Evolutionary conservation across 345 rosid species (phyloP).

Genomic region (Gossypium raimondii): DNA sequence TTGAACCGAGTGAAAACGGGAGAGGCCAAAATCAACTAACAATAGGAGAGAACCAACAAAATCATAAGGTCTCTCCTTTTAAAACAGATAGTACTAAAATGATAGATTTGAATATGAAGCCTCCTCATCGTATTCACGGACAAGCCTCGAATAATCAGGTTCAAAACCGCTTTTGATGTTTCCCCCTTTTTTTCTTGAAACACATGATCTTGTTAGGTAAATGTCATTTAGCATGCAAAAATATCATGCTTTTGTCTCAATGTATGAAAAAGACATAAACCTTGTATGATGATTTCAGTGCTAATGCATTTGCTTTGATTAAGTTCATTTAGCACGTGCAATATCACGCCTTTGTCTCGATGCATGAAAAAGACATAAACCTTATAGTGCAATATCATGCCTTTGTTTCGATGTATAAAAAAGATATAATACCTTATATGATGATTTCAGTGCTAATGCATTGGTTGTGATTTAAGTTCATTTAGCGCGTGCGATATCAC

Average conservation of each 20-base stretch:
- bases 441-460: not conserved
- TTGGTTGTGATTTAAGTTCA: not conserved
- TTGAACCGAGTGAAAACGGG: slow-evolving; percentile 26
- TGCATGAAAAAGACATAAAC: not conserved
- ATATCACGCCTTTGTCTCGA: too few relatives aligned
- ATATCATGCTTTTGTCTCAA: too few relatives aligned
- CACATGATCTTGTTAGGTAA: too few relatives aligned
- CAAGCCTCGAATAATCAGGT: slow-evolving; percentile 64
- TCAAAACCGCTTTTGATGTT: not conserved
- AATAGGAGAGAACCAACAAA: slow-evolving; percentile 33
- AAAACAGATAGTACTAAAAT: slow-evolving; percentile 31
- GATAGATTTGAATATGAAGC: slow-evolving; percentile 80
- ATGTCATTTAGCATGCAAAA: too few relatives aligned
- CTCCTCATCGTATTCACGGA: slow-evolving; percentile 48
- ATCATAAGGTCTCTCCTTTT: slow-evolving; percentile 33
- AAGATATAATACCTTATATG: not conserved
- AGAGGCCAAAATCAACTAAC: slow-evolving; percentile 29
- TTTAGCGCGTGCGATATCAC: too few relatives aligned
- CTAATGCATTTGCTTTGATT: not conserved
- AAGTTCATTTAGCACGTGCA: not conserved
- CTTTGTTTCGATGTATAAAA: not conserved
- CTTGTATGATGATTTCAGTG: not conserved
- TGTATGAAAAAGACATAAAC: not conserved
- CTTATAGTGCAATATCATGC: not conserved
- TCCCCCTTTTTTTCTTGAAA: not conserved